Evolutionary conservation across 2,329 filamentous ascomycete species (phyloP).

Genomic region (Zymoseptoria brevis): DNA sequence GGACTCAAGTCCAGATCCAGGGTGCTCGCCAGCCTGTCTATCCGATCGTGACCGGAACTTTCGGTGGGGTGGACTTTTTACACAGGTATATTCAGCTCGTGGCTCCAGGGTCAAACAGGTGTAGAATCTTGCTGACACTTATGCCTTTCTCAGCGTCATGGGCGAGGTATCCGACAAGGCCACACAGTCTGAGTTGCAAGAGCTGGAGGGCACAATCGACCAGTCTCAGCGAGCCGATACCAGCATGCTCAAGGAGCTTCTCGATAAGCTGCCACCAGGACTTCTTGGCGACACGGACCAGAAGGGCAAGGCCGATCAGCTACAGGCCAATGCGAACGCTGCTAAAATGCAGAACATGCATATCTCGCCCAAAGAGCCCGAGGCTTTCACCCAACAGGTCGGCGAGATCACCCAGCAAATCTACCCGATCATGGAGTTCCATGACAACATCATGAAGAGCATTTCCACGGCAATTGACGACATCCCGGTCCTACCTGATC

Average conservation of each 20-base stretch:
- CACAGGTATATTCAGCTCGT: no score
- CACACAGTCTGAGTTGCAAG: constrained; percentile 82
- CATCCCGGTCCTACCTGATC: constrained; percentile 74
- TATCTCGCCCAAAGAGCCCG: constrained; percentile 70
- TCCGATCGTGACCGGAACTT: constrained; percentile 82
- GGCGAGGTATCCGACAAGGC: constrained; percentile 77
- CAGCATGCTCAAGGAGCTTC: constrained; percentile 71
- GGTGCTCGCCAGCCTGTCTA: constrained; percentile 63
- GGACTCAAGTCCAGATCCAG: constrained; percentile 61
- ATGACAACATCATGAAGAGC: constrained; percentile 75
- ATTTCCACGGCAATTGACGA: constrained; percentile 74
- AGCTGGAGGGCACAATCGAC: constrained; percentile 74
- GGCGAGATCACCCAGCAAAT: constrained; percentile 67
- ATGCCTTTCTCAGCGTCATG: constrained; percentile 66
- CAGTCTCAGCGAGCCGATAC: constrained; percentile 52
- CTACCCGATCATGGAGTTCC: constrained; percentile 83
- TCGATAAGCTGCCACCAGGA: constrained; percentile 73
- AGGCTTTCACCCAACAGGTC: constrained; percentile 74
- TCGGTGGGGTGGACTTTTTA: constrained; percentile 49
- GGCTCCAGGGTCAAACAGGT: no score
- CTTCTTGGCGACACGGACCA: constrained; percentile 70
- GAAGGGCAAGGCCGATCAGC: constrained; percentile 66
- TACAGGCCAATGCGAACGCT: constrained; percentile 66
- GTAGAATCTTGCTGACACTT: no score
- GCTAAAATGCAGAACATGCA: constrained; percentile 67